Evolutionary conservation across 257 asterid genomes (phyloP), one percentile per base, ranked within the genome.

Genomic region (Oldenlandia corymbosa): DNA sequence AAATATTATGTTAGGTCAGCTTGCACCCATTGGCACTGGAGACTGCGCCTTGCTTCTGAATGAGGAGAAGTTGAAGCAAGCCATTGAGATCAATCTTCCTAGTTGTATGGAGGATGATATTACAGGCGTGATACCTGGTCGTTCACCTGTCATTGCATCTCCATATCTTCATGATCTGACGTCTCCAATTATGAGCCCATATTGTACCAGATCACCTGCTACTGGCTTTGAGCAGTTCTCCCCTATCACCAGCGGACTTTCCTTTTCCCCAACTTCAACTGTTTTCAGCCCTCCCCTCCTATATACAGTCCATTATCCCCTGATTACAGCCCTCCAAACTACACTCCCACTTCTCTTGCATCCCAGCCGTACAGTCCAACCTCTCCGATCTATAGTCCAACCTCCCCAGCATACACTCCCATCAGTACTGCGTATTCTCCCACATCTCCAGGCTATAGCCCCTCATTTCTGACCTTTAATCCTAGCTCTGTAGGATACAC

Each of bases 21-120:
- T 93, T 66, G 99, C 99, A 30, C 97, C 97, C 4, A 90, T 93
- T 65, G 99, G 99, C 73, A 93, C 99, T 0, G 99, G 99, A 34
- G 92, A 88, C 80, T 93, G 99, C 42, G 79, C 83, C 27, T 74
- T 93, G 84, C 79, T 64, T 41, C 85, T 93, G 63, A 93, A 93
- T 52, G 99, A 93, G 69, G 89, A 85, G 86, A 93, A 90, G 97
- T 66, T 93, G 71, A 85, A 87, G 71, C 94, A 90, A 64, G 97
- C 96, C 18, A 85, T 93, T 55, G 99, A 93, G 79, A 85, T 93
- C 60, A 75, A 95, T 58, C 73, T 93, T 52, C 97, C 99, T 39
- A 87, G 99, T 77, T 93, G 87, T 73, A 80, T 85, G 88, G 99
- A 93, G 68, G 95, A 43, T 55, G 60, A 96, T 31, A 94, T 90